phyloP scores from a whole-genome alignment of 441 rosid species.

The Erysimum pusillum region DNA sequence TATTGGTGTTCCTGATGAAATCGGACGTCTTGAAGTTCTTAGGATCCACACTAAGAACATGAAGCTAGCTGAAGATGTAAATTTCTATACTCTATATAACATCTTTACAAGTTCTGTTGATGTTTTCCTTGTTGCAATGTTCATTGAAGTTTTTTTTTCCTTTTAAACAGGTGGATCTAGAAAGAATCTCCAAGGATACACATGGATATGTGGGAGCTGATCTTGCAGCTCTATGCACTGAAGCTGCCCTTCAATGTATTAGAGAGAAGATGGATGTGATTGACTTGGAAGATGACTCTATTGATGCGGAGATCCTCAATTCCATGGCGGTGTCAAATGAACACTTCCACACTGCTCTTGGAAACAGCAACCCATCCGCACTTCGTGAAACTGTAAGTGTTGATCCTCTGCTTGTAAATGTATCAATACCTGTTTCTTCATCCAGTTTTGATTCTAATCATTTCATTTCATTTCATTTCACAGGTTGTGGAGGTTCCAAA shows the following conservation, averaged over 20 bases:
- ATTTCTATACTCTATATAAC: conserved; percentile 4
- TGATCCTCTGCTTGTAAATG: neutral
- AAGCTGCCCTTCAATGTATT: conserved; percentile 68
- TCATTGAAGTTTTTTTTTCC: conserved; percentile 5
- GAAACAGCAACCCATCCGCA: conserved; percentile 66
- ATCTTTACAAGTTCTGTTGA: neutral
- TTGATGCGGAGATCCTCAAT: conserved; percentile 64
- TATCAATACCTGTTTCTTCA: conserved; percentile 7
- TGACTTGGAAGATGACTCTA: conserved; percentile 63
- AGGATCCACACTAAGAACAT: conserved; percentile 56
- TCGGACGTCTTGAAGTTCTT: conserved; percentile 56
- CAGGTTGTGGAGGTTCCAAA: conserved; percentile 75
- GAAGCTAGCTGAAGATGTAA: conserved; percentile 56
- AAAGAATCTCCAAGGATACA: conserved; percentile 61
- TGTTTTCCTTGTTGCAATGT: neutral
- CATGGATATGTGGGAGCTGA: conserved; percentile 72
- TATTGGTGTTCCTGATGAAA: conserved; percentile 56
- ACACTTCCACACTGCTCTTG: conserved; percentile 68
- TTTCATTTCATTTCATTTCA: conserved; percentile 10
- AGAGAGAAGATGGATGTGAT: conserved; percentile 73
- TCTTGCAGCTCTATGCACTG: conserved; percentile 70
- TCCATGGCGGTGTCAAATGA: conserved; percentile 69
- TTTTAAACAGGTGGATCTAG: conserved; percentile 60
- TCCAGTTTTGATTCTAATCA: conserved; percentile 16
- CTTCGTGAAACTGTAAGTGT: conserved; percentile 62